These are phyloP conservation scores for Acanthamoeba castellanii DNA, from an alignment of 208 protist species.

Conservation along the genomic window DNA sequence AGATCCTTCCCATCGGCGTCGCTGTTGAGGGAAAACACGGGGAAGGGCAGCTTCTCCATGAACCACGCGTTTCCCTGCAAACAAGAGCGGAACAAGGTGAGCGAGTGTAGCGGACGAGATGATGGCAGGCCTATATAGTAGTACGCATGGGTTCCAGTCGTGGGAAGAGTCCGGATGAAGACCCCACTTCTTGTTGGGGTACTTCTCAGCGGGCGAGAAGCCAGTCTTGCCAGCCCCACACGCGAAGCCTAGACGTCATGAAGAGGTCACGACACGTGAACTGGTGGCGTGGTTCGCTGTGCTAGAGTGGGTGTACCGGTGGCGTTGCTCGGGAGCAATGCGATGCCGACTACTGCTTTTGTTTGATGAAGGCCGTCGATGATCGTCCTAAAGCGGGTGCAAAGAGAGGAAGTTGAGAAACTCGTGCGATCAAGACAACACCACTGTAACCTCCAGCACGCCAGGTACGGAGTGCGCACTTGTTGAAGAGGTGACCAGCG, in stretches of 20 bases:
- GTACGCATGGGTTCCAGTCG: conserved; percentile 68
- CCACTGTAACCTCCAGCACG: not conserved
- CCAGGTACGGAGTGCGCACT: not conserved
- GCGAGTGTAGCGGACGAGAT: no score
- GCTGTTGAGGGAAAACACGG: not conserved
- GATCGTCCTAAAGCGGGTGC: not conserved
- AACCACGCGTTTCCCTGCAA: conserved; percentile 58
- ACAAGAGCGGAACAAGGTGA: not conserved
- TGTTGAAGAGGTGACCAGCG: conserved; percentile 56
- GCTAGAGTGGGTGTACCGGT: not conserved
- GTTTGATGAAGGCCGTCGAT: conserved; percentile 42
- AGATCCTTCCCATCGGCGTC: not conserved
- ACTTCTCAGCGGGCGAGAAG: conserved; percentile 23
- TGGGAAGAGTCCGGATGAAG: conserved; percentile 33
- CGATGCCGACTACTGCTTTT: conserved; percentile 7
- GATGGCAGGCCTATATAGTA: not conserved
- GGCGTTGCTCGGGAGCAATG: conserved; percentile 24
- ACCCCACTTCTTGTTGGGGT: conserved; percentile 66
- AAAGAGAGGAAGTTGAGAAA: not conserved
- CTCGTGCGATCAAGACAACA: not conserved
- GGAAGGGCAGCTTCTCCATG: conserved; percentile 57
- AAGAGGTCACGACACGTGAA: not conserved
- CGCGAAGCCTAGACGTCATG: not conserved
- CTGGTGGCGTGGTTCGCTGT: not conserved
- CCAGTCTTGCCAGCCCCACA: not conserved